Base-by-base conservation (phyloP, 257 asterid species). In the Misopates orontium region DNA sequence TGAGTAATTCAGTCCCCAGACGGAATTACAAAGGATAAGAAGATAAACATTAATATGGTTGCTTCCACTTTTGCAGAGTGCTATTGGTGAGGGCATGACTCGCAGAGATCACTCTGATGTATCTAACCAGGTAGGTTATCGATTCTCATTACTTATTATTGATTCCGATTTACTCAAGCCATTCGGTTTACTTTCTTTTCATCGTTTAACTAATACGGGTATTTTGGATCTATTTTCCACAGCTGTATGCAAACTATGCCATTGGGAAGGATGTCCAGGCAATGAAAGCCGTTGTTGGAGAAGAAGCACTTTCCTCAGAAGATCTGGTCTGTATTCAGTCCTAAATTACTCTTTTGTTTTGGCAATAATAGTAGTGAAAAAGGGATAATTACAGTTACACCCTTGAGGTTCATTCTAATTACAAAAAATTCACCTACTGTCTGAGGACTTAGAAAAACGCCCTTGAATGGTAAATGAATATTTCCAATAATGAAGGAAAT, bases 81-180 rank as follows among this genome's bases (percentile, higher is more conserved):
- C 97, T 75, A 93, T 93, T 73, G 98, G 98, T 64, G 97, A 93
- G 83, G 98, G 98, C 71, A 92, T 92, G 98, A 92, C 98, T 36
- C 91, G 97, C 59, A 80, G 83, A 79, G 98, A 92, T 75, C 98
- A 92, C 74, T 80, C 98, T 28, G 98, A 92, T 71, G 98, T 92
- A 69, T 92, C 98, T 63, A 92, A 92, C 83, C 98, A 91, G 92
- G 98, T 85, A 68, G 50, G 28, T 52, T 9, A 16, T 42, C 56
- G 58, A 28, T 55, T 56, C 61, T 50, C 23, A 28, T 54, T 12
- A 4, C 18, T 3, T 36, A 36, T 36, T 3, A 36, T 36, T 36
- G 11, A 36, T 36, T n/a, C 31, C 19, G 20, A 49, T 25, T 16
- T 25, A 51, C 10, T 68, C 50, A 32, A 54, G 67, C 64, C 42